Base-by-base conservation (phyloP, 352 stramenopile genomes). In the Nothophytophthora sp. region DNA sequence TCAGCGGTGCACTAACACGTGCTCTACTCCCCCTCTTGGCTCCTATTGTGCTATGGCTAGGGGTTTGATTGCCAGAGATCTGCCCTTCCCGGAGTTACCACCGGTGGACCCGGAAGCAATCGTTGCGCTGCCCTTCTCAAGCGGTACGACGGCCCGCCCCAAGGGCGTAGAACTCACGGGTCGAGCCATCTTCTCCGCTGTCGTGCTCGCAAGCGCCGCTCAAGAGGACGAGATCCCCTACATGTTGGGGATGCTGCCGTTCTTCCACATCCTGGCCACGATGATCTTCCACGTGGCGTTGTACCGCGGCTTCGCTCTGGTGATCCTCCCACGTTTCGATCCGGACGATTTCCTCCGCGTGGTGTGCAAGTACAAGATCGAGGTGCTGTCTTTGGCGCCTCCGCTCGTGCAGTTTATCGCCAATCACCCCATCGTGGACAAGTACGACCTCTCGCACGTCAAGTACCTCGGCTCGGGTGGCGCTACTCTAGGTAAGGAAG, bases 231-330 rank as follows among this genome's bases (percentile, higher is more conserved):
- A 61, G 25, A 58, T 65, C 33, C 45, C 59, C 32, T 74, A 55
- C 50, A 59, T 51, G 22, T 47, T 90, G 27, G 62, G 47, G 1
- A 45, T 84, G 12, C 67, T 98, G n/a, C 94, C 91, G 13, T 96
- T 97, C 58, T 98, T 97, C 73, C 93, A 98, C 62, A 97, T 97
- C 49, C 96, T 94, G 55, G 91, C 81, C 16, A 70, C 73, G 0
- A 72, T 80, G 27, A 72, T 88, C 15, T 68, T 95, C 27, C 62
- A 97, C 36, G 83, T 83, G 48, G 64, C 63, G 19, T 70, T 88
- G 25, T 82, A 81, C 59, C 71, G 70, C 40, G 85, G 86, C 18
- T 65, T 72, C 50, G 70, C 73, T 12, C 54, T 92, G 0, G 73
- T 97, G 16, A 91, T 95, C 15, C 74, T 94, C 10, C 85, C 76